Conservation (phyloP, 108 stramenopile species). For the Aurantiochytrium sp. region DNA sequence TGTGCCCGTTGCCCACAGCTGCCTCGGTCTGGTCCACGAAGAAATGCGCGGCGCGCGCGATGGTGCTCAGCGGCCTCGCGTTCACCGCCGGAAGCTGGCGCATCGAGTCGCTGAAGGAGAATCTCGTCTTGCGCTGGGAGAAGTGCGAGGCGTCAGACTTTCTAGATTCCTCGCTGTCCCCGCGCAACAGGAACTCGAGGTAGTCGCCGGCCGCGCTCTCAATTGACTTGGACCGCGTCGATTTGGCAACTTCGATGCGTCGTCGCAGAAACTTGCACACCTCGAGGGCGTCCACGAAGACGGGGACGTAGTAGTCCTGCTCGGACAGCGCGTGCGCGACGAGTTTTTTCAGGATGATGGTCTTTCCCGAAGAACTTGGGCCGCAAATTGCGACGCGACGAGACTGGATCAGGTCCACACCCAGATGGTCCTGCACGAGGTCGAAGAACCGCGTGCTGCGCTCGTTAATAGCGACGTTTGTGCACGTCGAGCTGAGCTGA, state of each 20-base stretch:
- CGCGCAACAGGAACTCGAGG: not conserved
- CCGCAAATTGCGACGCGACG: not conserved
- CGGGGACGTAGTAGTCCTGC: not conserved
- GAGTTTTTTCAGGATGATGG: not conserved
- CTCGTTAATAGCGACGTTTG: not conserved
- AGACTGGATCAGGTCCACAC: not conserved
- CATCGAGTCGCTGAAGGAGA: not conserved
- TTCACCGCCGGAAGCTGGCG: not conserved
- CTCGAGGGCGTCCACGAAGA: not conserved
- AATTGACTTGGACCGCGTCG: not conserved
- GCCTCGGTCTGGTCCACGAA: not conserved
- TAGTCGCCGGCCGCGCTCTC: not conserved
- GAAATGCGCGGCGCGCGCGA: not conserved
- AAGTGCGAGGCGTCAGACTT: not conserved
- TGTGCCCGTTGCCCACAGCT: too few relatives aligned
- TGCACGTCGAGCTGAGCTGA: not conserved
- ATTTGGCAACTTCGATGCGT: not conserved
- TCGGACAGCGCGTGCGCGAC: not conserved
- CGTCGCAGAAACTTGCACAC: not conserved
- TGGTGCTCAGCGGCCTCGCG: not conserved
- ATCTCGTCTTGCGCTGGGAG: not conserved
- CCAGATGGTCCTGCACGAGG: not conserved
- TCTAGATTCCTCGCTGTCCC: not conserved
- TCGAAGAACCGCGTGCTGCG: slow-evolving; percentile 9
- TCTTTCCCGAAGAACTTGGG: not conserved